Evolutionary conservation across 371 early-diverging fungal genomes (phyloP), one percentile per base, ranked within the genome.

Genomic region (Apophysomyces trapeziformis): DNA sequence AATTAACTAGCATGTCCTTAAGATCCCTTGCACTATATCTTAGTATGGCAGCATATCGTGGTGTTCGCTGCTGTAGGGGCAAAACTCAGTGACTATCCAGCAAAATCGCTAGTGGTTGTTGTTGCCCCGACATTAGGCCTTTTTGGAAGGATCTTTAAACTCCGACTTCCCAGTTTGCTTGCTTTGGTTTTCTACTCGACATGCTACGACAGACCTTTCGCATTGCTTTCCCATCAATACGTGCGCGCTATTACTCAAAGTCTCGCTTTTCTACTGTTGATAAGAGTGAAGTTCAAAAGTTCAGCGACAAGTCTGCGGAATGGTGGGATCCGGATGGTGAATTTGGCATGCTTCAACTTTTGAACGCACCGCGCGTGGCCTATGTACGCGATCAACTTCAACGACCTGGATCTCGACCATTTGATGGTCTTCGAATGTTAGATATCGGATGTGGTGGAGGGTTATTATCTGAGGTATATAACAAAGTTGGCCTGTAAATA

Each of bases 391-490:
- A 90, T 50, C 82, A 79, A 13, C 68, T 90, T 6, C 67, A 64
- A 14, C 68, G 67, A n/a, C 65, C 64, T 14, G 58, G 46, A 32
- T 45, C 60, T 1, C 74, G 71, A 14, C 91, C 92, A 7, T 86
- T 93, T 21, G 64, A 76, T 46, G 91, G 90, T 0, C 66, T 89
- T 37, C 60, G 76, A 3, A 87, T 95, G 65, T 76, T 96, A n/a
- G 98, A 98, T 77, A 88, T 97, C 26, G 98, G 98, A 1, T 95
- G 98, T 75, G 98, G 98, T 21, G 98, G 97, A 32, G 98, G 98
- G 0, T 67, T 98, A 26, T 79, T 97, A 46, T 82, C 93, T 0
- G 96, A 96, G 88, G 94, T 92, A 82, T 60, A 65, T 32, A 58
- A 35, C 26, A 6, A 4, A 26, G 37, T 5, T 50, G 35, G n/a